A percentile compares a stretch with the other conserved stretches of the same genome.
Evolutionary conservation across 2,329 filamentous ascomycete species (phyloP).

Genomic region (Beauveria rudraprayagi): DNA sequence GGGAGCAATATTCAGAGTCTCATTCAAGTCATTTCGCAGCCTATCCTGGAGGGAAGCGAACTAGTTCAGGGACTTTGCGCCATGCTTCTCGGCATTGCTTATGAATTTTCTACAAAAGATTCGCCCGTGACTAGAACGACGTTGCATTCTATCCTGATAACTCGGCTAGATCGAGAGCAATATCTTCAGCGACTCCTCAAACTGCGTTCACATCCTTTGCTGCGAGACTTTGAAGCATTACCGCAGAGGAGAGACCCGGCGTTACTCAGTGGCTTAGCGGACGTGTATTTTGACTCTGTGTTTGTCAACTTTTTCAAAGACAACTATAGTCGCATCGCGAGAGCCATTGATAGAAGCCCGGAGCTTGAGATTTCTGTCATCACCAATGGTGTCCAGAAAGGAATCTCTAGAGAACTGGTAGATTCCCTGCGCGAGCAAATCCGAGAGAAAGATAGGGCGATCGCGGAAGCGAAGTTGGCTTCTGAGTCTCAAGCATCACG

Average conservation of each 20-base stretch:
- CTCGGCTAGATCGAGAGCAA: conserved; percentile 73
- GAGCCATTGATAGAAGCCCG: conserved; percentile 85
- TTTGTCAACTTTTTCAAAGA: conserved; percentile 96
- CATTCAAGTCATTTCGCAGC: conserved; percentile 62
- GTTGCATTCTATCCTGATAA: conserved; percentile 68
- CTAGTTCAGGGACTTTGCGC: conserved; percentile 77
- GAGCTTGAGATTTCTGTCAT: conserved; percentile 77
- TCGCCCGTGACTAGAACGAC: conserved; percentile 79
- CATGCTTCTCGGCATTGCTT: conserved; percentile 77
- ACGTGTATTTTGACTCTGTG: conserved; percentile 75
- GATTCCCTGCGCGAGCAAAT: conserved; percentile 74
- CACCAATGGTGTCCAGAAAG: conserved; percentile 73
- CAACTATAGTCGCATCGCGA: conserved; percentile 77
- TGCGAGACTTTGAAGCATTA: conserved; percentile 85
- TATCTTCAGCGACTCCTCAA: conserved; percentile 77
- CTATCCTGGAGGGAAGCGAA: conserved; percentile 48
- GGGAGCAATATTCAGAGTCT: conserved; percentile 86
- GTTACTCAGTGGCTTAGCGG: conserved; percentile 49
- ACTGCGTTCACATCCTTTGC: conserved; percentile 65
- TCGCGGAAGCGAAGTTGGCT: conserved; percentile 40
- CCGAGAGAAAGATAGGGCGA: conserved; percentile 55
- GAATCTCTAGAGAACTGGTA: conserved; percentile 87
- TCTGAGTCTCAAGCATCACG: conserved; percentile 41
- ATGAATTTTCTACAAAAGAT: conserved; percentile 97
- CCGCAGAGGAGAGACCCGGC: conserved; percentile 56